A percentile compares a stretch with the other conserved stretches of the same genome.
Conservation (phyloP, 768 basidiomycete species). For the Lentinus tigrinus region DNA sequence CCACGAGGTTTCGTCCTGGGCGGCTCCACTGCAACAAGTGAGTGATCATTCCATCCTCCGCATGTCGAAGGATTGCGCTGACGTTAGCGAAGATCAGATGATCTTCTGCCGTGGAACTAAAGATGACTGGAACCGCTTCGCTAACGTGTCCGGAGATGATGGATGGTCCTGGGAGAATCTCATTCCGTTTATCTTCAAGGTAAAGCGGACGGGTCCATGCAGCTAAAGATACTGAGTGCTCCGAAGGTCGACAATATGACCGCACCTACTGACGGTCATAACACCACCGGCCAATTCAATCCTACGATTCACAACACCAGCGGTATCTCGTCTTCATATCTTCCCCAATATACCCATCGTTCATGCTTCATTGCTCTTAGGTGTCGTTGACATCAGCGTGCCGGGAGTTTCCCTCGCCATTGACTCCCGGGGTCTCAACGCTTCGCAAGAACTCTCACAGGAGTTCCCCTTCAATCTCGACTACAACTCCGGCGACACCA, state of each 20-base stretch:
- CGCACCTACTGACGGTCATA: slow-evolving; percentile 19
- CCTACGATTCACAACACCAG: slow-evolving; percentile 21
- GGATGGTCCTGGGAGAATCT: slow-evolving; percentile 27
- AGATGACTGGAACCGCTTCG: slow-evolving; percentile 24
- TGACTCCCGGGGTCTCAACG: slow-evolving; percentile 26
- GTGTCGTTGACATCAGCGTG: slow-evolving; percentile 20
- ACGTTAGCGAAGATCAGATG: not conserved
- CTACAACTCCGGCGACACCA: slow-evolving; percentile 39
- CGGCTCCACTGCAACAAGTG: slow-evolving; percentile 23
- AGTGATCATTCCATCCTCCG: slow-evolving; percentile 12
- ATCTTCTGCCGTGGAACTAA: not conserved
- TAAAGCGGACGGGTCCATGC: not conserved
- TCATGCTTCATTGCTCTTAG: not conserved
- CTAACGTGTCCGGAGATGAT: slow-evolving; percentile 21
- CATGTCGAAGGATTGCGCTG: not conserved
- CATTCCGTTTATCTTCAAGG: slow-evolving; percentile 18
- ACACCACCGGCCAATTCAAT: slow-evolving; percentile 24
- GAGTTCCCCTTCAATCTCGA: slow-evolving; percentile 43
- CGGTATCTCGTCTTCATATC: too few relatives aligned
- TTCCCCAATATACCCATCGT: not conserved
- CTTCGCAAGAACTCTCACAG: slow-evolving; percentile 34
- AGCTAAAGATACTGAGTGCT: not conserved
- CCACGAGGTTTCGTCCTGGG: slow-evolving; percentile 26
- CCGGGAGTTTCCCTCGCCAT: not conserved
- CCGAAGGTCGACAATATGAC: slow-evolving; percentile 14